These are phyloP conservation scores for Skeletonema costatum DNA, from an alignment of 108 stramenopile genomes.

Conservation along the genomic window DNA sequence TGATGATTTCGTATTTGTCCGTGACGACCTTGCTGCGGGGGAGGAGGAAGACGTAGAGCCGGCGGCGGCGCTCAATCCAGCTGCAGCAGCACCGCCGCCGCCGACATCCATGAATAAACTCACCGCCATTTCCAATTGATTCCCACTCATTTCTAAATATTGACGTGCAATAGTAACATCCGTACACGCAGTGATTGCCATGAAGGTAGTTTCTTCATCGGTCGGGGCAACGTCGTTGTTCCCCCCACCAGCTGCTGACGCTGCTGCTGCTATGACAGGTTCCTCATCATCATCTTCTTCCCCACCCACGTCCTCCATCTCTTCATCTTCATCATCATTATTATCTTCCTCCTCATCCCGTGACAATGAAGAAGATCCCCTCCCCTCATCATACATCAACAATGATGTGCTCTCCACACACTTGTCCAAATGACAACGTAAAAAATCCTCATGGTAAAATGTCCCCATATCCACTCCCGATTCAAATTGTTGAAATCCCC, in stretches of 20 bases:
- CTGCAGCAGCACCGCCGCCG: conserved; percentile 41
- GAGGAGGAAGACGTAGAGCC: neutral
- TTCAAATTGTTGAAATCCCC: neutral
- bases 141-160: conserved; percentile 86
- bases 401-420: neutral
- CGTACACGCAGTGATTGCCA: conserved; percentile 70
- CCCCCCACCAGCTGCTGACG: neutral
- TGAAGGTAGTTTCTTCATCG: conserved; percentile 52
- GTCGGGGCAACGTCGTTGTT: conserved; percentile 43
- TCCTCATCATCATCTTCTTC: neutral
- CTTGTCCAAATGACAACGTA: neutral
- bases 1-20: neutral
- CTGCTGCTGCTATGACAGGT: neutral
- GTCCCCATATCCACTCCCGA: neutral
- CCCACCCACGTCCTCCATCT: neutral
- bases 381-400: neutral
- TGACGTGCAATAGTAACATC: conserved; percentile 56
- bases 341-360: neutral
- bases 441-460: neutral
- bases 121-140: conserved; percentile 75
- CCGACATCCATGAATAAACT: conserved; percentile 69
- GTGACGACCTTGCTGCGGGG: conserved; percentile 8
- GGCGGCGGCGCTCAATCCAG: neutral
- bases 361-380: neutral
- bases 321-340: neutral